phyloP scores from a whole-genome alignment of 257 asterid genomes.

The Gynochthodes officinalis region DNA sequence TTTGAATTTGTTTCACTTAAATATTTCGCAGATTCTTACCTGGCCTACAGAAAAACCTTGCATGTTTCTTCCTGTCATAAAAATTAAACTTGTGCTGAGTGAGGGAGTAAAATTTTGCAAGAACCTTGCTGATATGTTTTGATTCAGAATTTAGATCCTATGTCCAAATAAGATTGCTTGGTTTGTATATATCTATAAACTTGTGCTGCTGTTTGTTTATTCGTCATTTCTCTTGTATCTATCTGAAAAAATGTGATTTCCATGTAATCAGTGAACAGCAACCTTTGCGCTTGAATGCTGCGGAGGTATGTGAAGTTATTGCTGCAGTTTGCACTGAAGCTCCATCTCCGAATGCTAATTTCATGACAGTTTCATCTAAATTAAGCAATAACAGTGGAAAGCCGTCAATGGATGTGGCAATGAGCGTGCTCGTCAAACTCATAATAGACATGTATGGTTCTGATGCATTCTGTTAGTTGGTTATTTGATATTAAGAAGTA shows the following conservation, averaged over 20 bases:
- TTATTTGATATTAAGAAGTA: conserved; percentile 5
- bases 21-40: not conserved
- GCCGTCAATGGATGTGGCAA: conserved; percentile 97
- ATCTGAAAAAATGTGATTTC: conserved; percentile 27
- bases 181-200: conserved; percentile 15
- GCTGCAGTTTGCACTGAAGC: conserved; percentile 96
- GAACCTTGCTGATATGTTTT: not conserved
- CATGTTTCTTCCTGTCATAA: not conserved
- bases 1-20: not conserved
- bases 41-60: not conserved
- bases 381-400: conserved; percentile 74
- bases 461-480: conserved; percentile 15
- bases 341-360: conserved; percentile 58
- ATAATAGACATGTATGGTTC: conserved; percentile 93
- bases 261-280: conserved; percentile 83
- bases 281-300: conserved; percentile 88
- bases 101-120: not conserved
- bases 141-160: conserved; percentile 11
- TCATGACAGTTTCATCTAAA: conserved; percentile 73
- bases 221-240: conserved; percentile 1
- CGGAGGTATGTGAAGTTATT: conserved; percentile 93
- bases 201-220: conserved; percentile 13
- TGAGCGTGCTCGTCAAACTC: conserved; percentile 96
- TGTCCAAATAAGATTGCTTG: not conserved
- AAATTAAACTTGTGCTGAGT: not conserved